Evolutionary conservation across 768 basidiomycete genomes (phyloP).

Genomic region (Leucocoprinus birnbaumii): DNA sequence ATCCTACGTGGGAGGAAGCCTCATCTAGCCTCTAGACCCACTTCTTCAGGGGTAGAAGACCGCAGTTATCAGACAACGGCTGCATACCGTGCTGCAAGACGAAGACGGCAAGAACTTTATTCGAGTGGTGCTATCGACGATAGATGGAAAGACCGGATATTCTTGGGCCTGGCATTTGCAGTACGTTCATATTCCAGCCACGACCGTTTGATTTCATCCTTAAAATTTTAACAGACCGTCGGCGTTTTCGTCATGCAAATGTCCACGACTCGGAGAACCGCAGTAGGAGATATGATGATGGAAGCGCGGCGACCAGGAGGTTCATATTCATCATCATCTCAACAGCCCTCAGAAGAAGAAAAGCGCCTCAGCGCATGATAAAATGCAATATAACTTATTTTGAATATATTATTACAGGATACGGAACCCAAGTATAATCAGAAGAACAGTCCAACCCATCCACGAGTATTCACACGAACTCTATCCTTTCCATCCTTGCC

Average conservation of each 20-base stretch:
- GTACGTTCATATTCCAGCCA: conserved; percentile 32
- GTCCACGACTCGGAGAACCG: conserved; percentile 21
- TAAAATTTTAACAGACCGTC: conserved; percentile 14
- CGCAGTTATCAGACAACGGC: conserved; percentile 30
- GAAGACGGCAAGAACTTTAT: conserved; percentile 42
- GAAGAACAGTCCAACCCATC: conserved; percentile 47
- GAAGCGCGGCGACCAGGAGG: conserved; percentile 12
- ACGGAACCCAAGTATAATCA: conserved; percentile 16
- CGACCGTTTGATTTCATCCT: background rate
- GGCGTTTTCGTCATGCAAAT: conserved; percentile 24
- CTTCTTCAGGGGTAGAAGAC: conserved; percentile 15
- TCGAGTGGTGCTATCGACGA: conserved; percentile 53
- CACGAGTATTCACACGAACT: conserved; percentile 37
- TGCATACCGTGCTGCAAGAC: conserved; percentile 42
- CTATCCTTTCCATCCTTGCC: conserved; percentile 36
- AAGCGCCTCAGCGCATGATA: conserved; percentile 11
- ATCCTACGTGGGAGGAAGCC: conserved; percentile 47
- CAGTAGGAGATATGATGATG: conserved; percentile 19
- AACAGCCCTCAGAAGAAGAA: conserved; percentile 9
- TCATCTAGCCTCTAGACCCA: conserved; percentile 14
- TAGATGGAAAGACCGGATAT: conserved; percentile 62
- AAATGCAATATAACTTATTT: background rate
- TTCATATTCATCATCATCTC: background rate
- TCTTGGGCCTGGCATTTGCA: conserved; percentile 51
- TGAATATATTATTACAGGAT: background rate